Conservation (phyloP, 352 stramenopile genomes). For the Phytopythium litorale region DNA sequence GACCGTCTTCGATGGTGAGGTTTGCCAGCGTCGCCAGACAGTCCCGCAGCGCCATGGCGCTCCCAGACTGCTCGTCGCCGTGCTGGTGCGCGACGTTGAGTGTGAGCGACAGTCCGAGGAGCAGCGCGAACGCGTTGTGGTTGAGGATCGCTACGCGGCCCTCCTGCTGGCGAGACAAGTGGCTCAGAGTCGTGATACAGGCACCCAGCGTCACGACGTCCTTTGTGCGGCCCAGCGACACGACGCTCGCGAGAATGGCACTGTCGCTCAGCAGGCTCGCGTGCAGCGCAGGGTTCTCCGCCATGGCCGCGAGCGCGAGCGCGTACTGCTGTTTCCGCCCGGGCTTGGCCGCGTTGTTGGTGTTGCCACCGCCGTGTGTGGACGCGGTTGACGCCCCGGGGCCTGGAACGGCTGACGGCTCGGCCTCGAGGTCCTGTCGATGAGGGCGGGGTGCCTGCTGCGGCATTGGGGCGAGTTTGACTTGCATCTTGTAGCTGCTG, state of each 20-base stretch:
- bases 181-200: constrained; percentile 56
- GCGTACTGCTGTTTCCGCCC: constrained; percentile 62
- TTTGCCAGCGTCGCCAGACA: constrained; percentile 60
- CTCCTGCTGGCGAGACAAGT: constrained; percentile 38
- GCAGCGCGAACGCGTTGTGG: constrained; percentile 41
- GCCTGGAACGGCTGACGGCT: neutral
- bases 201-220: constrained; percentile 42
- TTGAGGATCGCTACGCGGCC: constrained; percentile 50
- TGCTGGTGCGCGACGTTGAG: constrained; percentile 21
- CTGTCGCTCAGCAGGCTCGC: constrained; percentile 52
- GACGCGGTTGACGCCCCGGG: neutral
- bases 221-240: constrained; percentile 60
- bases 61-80: neutral
- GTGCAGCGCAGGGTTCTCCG: constrained; percentile 45
- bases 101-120: constrained; percentile 28
- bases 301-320: constrained; percentile 63
- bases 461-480: constrained; percentile 52
- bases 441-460: constrained; percentile 10
- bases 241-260: constrained; percentile 45
- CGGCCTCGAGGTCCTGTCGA: neutral
- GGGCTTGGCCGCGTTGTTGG: neutral
- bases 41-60: constrained; percentile 25
- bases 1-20: constrained; percentile 68
- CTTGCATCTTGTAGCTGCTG: constrained; percentile 33
- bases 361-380: neutral